A percentile compares a stretch with the other conserved stretches of the same genome.
phyloP scores from a whole-genome alignment of 768 basidiomycete species.

The Lentinula aciculospora region DNA sequence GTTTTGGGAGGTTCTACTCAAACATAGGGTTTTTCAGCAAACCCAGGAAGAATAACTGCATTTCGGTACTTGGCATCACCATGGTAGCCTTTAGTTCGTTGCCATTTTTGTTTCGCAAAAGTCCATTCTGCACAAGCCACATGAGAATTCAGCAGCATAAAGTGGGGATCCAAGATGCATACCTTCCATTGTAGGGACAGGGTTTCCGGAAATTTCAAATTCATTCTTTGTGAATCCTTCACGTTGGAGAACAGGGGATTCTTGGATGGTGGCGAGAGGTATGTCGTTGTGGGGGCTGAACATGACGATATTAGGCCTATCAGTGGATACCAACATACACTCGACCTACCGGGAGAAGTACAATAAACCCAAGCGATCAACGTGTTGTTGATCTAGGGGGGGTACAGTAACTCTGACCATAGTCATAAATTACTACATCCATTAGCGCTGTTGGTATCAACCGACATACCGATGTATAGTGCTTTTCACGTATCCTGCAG shows the following conservation, averaged over 20 bases:
- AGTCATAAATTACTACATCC: neutral
- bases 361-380: constrained; percentile 47
- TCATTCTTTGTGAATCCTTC: constrained; percentile 41
- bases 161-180: neutral
- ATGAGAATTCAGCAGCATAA: neutral
- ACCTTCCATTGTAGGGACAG: constrained; percentile 42
- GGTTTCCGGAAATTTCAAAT: constrained; percentile 35
- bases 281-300: constrained; percentile 44
- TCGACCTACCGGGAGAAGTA: constrained; percentile 39
- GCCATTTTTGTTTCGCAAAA: constrained; percentile 48
- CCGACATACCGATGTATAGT: constrained; percentile 36
- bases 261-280: constrained; percentile 31
- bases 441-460: constrained; percentile 23
- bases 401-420: constrained; percentile 34
- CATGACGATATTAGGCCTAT: neutral
- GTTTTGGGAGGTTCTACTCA: neutral
- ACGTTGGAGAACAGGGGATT: constrained; percentile 39
- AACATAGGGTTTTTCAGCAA: neutral
- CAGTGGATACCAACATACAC: neutral
- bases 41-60: neutral
- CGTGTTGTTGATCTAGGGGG: constrained; percentile 46
- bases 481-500: constrained; percentile 40
- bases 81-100: constrained; percentile 23
- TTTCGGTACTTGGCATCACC: neutral
- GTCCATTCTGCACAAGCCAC: constrained; percentile 30